Base-by-base conservation (phyloP, 768 basidiomycete genomes). In the Suillus subaureus region DNA sequence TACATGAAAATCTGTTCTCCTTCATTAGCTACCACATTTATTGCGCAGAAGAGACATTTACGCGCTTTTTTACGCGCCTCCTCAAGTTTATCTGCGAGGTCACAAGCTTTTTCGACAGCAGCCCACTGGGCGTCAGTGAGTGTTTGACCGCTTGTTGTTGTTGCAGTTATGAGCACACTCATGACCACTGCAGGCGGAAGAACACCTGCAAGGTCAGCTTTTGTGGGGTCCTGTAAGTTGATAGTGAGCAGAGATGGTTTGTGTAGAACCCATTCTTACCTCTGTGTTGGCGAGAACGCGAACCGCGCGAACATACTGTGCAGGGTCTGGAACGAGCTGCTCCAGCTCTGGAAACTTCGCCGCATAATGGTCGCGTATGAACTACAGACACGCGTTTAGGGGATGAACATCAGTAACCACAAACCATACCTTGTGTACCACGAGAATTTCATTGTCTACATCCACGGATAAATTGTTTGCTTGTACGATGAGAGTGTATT, bases 401-500 rank as follows among this genome's bases (percentile, higher is more conserved):
- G 31, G 65, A 55, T 64, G 37, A 52, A 54, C 33, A 65, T 60
- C 1, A 61, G 18, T n/a, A 61, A 47, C 55, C 40, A 54, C 63
- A 18, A 40, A 33, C 45, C 78, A 68, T 70, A 86, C 95, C 84
- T 99, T 99, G 81, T 99, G 94, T 0, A 99, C 96, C 39, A 99
- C 84, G 42, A 99, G 83, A 63, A 98, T 94, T 77, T 99, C 97
- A 71, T 99, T 99, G 79, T 99, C 97, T 6, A 99, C 89, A 72
- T 99, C 97, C 51, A 99, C 97, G 2, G 96, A 94, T 65, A 99
- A 82, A 78, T 99, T 99, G 81, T 99, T 99, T 31, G 97, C 94
- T 70, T 95, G 90, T 6, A 99, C 97, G 71, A 99, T 99, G 67
- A 99, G 83, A 67, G 90, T 88, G 80, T 99, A 99, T 78, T 99